These are phyloP conservation scores for Magnolia kwangsiensis DNA, from an alignment of 164 flowering plant genomes.

Conservation along the genomic window DNA sequence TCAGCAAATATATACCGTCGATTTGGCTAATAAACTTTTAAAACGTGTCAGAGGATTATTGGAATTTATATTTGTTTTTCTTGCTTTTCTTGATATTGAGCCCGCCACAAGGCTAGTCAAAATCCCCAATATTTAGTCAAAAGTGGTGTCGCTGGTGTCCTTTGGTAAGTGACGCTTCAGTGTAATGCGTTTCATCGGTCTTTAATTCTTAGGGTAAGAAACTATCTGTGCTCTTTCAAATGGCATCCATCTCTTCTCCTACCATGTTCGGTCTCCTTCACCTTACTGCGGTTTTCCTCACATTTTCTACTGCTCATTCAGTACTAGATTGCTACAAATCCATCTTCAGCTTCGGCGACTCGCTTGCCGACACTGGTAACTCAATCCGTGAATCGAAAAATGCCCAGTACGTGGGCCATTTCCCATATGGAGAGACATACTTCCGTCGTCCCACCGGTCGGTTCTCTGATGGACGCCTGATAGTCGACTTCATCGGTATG, in stretches of 20 bases:
- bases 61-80: too few relatives aligned
- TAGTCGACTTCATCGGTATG: constrained; percentile 30
- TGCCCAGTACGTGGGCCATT: background rate
- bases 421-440: constrained; percentile 38
- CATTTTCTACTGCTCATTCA: background rate
- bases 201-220: too few relatives aligned
- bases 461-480: constrained; percentile 36
- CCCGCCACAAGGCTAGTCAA: too few relatives aligned
- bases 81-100: too few relatives aligned
- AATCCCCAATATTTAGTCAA: too few relatives aligned
- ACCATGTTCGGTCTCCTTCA: background rate
- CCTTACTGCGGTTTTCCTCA: background rate
- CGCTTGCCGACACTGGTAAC: constrained; percentile 40
- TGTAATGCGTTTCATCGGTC: too few relatives aligned
- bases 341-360: constrained; percentile 41
- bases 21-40: too few relatives aligned
- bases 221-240: background rate
- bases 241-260: background rate
- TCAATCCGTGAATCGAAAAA: background rate
- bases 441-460: constrained; percentile 39
- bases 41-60: too few relatives aligned
- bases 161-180: too few relatives aligned
- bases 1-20: too few relatives aligned
- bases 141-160: too few relatives aligned
- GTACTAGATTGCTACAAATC: constrained; percentile 2